Base-by-base conservation (phyloP, 2,329 filamentous ascomycete species). In the Stemphylium lycopersici region DNA sequence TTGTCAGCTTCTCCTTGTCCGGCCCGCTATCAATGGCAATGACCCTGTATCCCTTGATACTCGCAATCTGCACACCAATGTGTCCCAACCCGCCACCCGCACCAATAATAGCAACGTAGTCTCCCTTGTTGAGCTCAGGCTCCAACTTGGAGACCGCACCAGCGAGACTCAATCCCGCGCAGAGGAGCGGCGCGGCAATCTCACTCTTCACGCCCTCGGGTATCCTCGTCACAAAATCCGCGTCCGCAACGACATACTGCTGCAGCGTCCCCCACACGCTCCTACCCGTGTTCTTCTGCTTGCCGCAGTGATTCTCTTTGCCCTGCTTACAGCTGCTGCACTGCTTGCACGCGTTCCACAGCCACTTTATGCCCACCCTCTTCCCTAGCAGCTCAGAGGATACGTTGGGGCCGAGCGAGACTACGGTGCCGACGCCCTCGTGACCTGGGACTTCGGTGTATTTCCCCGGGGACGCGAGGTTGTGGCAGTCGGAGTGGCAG, bases 131-230 rank as follows among this genome's bases (percentile, higher is more conserved):
- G 24, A 84, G 86, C 41, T 86, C 87, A 0, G 90, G 91, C 74
- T 91, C 89, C 12, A 89, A 89, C 79, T 92, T 93, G 80, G 93
- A 95, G 52, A 93, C 90, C 2, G 90, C 82, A 0, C 91, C 91
- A 1, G 91, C 96, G 36, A 96, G 79, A 22, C 91, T 74, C 18
- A 75, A 40, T 12, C 72, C 71, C 16, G 72, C 73, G 38, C 73
- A 75, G 2, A 75, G 61, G 26, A 75, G 55, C 22, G 73, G 73
- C 5, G 73, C 73, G 0, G 71, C 72, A 8, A 75, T 64, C 49
- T 75, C 72, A 50, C 70, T 73, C 52, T 68, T 62, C 8, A 75
- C 63, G n/a, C 71, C 73, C 6, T 75, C 72, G 1, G 73, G 73
- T 15, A 75, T 73, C 13, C 61, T 34, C 0, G 66, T 67, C 5